These are phyloP conservation scores for Erodium texanum DNA, from an alignment of 441 rosid species.

Conservation along the genomic window DNA sequence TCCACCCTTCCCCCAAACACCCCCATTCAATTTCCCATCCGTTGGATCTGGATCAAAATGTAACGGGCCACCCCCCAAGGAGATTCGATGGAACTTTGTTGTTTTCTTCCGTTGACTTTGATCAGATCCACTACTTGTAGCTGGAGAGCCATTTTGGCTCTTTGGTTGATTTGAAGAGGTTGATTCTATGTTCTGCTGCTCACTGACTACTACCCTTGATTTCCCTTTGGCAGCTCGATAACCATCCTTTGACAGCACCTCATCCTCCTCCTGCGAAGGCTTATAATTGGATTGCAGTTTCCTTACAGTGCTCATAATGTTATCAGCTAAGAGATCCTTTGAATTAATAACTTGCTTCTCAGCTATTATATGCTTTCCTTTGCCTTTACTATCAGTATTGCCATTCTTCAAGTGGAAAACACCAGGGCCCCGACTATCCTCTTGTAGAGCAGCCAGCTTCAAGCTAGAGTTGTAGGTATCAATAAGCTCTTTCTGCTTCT, in stretches of 20 bases:
- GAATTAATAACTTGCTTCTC: constrained; percentile 19
- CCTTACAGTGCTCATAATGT: constrained; percentile 44
- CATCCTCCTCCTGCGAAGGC: constrained; percentile 35
- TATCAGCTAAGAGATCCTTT: constrained; percentile 41
- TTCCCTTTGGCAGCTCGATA: constrained; percentile 51
- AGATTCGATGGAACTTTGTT: constrained; percentile 58
- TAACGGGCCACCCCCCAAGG: constrained; percentile 77
- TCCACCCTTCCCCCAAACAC: constrained; percentile 72
- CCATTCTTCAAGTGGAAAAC: constrained; percentile 25
- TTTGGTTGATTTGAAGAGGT: constrained; percentile 17
- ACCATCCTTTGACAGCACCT: constrained; percentile 49
- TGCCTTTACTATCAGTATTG: constrained; percentile 41
- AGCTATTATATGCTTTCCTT: constrained; percentile 37
- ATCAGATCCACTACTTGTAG: constrained; percentile 23
- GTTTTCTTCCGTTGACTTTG: constrained; percentile 47
- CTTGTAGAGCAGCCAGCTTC: constrained; percentile 27
- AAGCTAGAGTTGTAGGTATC: constrained; percentile 48
- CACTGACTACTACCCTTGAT: constrained; percentile 27
- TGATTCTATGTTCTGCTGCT: constrained; percentile 24
- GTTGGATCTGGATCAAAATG: constrained; percentile 29
- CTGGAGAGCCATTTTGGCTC: constrained; percentile 19
- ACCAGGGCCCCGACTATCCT: constrained; percentile 30
- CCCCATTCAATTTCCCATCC: constrained; percentile 23
- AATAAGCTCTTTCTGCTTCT: constrained; percentile 77
- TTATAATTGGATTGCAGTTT: constrained; percentile 46